Percentiles rank a stretch among this genome's conserved stretches.
phyloP scores from a whole-genome alignment of 345 rosid species.

The Dipteronia sinensis region DNA sequence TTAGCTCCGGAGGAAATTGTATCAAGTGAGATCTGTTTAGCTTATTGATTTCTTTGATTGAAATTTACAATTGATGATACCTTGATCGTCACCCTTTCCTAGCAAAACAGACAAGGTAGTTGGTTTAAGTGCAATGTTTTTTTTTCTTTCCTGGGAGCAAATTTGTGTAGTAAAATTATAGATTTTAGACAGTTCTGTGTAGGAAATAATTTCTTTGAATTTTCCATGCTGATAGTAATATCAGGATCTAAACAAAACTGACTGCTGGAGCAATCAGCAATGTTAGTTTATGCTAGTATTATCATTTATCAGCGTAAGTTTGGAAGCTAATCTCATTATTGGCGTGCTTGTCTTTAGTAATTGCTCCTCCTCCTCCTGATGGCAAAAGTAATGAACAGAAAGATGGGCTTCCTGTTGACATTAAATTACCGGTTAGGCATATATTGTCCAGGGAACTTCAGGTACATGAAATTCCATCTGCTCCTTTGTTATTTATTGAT shows the following conservation, averaged over 20 bases:
- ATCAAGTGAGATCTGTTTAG: background rate
- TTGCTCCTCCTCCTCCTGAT: constrained; percentile 63
- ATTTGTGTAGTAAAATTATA: background rate
- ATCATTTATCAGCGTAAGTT: background rate
- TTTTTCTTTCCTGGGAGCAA: constrained; percentile 1
- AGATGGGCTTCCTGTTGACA: constrained; percentile 74
- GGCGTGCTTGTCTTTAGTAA: constrained; percentile 47
- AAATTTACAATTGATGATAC: background rate
- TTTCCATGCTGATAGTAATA: background rate
- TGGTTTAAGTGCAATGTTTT: background rate
- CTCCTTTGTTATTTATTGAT: background rate
- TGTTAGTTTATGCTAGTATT: constrained; percentile 5
- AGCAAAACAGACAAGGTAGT: background rate
- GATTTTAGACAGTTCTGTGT: constrained; percentile 1
- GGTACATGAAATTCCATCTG: constrained; percentile 41
- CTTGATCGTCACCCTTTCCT: background rate
- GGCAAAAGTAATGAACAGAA: constrained; percentile 57
- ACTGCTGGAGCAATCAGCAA: background rate
- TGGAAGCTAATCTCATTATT: constrained; percentile 25
- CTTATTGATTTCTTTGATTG: background rate
- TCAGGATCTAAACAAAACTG: constrained; percentile 9
- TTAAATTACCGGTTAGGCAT: constrained; percentile 89
- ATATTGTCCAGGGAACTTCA: constrained; percentile 88
- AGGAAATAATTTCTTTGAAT: background rate
- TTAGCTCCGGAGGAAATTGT: background rate